These are phyloP conservation scores for Schizophyllum commune DNA, from an alignment of 1,284 basidiomycete genomes.

Conservation along the genomic window DNA sequence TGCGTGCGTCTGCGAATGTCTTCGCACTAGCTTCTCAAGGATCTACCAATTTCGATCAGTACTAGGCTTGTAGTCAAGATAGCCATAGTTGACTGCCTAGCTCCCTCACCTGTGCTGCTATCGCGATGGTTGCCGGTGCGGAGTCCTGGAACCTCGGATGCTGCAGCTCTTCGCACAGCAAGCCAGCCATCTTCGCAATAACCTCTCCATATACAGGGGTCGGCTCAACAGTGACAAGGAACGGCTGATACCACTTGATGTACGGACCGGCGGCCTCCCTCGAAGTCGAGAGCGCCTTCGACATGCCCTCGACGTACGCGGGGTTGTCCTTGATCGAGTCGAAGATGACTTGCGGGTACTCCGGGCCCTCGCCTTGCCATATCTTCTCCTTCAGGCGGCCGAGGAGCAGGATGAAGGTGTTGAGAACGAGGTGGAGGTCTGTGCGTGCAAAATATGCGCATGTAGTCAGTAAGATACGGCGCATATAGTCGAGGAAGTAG, in stretches of 20 bases:
- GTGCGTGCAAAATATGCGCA: slow-evolving; percentile 1
- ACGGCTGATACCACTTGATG: slow-evolving; percentile 43
- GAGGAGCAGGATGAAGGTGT: slow-evolving; percentile 47
- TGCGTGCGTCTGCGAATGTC: neutral
- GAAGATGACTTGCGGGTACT: slow-evolving; percentile 70
- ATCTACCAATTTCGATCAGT: neutral
- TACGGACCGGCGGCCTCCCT: slow-evolving; percentile 31
- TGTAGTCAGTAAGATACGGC: slow-evolving; percentile 7
- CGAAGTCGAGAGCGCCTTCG: slow-evolving; percentile 23
- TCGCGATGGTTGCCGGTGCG: slow-evolving; percentile 50
- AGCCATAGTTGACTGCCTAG: too few relatives aligned
- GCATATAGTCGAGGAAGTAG: slow-evolving; percentile 3
- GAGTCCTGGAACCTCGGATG: slow-evolving; percentile 58
- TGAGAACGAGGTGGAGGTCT: slow-evolving; percentile 66
- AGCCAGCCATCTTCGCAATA: slow-evolving; percentile 62
- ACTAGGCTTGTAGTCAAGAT: neutral
- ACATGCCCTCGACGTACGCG: slow-evolving; percentile 46
- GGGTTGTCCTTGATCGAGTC: slow-evolving; percentile 78
- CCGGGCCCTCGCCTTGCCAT: slow-evolving; percentile 61
- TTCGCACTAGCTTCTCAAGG: slow-evolving; percentile 4
- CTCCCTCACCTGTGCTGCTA: slow-evolving; percentile 51
- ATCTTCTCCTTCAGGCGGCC: slow-evolving; percentile 44
- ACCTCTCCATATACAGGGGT: slow-evolving; percentile 51
- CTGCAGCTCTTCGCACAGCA: slow-evolving; percentile 72
- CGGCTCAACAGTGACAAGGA: slow-evolving; percentile 45